Percentiles rank a stretch among this genome's conserved stretches.
phyloP scores from a whole-genome alignment of 139 green algal genomes.

The Astrephomene gubernaculifera region DNA sequence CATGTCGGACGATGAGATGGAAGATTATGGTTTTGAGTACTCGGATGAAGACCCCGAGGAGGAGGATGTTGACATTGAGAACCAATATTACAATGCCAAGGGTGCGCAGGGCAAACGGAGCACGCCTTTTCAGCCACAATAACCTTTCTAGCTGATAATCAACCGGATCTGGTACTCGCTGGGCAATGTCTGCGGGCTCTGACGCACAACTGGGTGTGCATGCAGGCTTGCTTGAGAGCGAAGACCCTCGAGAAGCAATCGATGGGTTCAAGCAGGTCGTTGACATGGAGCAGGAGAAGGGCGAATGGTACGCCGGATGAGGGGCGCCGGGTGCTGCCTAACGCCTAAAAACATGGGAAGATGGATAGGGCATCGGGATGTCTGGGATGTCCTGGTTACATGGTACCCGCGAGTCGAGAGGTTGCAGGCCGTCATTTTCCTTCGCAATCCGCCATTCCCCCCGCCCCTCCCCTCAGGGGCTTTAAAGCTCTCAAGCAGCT shows the following conservation, averaged over 20 bases:
- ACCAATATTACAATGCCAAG: slow-evolving; percentile 99
- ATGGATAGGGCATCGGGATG: no score
- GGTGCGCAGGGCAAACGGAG: slow-evolving; percentile 61
- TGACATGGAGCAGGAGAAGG: slow-evolving; percentile 95
- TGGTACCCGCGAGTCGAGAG: background rate
- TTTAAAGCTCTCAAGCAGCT: slow-evolving; percentile 99
- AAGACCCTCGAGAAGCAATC: slow-evolving; percentile 81
- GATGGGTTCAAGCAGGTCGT: slow-evolving; percentile 94
- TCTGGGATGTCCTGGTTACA: no score
- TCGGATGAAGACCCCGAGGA: slow-evolving; percentile 96
- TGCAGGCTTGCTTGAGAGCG: slow-evolving; percentile 86
- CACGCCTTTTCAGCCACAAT: no score
- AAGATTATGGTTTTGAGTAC: slow-evolving; percentile 99
- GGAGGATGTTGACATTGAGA: slow-evolving; percentile 98
- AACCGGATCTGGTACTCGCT: background rate
- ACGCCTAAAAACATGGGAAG: no score
- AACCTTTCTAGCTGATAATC: no score
- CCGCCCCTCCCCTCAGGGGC: slow-evolving; percentile 75
- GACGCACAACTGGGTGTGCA: background rate
- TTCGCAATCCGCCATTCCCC: background rate
- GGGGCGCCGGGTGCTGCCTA: background rate
- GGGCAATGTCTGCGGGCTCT: background rate
- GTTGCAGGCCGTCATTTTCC: background rate
- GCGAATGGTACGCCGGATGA: slow-evolving; percentile 88
- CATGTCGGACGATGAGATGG: slow-evolving; percentile 78